These are phyloP conservation scores for Geranium rotundifolium DNA, from an alignment of 345 rosid species.

Conservation along the genomic window DNA sequence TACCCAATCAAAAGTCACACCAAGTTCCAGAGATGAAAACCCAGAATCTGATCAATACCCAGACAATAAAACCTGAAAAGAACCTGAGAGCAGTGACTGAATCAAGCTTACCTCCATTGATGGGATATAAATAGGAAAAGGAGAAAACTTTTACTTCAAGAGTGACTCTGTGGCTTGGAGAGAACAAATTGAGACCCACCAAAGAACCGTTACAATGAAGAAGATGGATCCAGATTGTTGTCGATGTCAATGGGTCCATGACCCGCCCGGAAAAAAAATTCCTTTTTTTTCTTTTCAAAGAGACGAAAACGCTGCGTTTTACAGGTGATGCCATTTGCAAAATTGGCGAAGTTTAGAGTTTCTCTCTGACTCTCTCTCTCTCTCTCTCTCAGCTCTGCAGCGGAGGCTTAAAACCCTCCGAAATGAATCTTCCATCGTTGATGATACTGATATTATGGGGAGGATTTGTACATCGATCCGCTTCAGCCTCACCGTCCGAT, in stretches of 20 bases:
- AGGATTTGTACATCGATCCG: slow-evolving; percentile 8
- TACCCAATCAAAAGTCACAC: no score
- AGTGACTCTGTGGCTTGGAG: no score
- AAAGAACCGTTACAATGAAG: not conserved
- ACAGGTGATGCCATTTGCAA: not conserved
- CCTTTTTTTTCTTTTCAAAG: no score
- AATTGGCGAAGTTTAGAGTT: not conserved
- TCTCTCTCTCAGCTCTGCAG: not conserved
- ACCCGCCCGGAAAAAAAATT: not conserved
- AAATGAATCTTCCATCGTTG: not conserved
- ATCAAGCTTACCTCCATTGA: no score
- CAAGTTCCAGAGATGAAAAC: no score
- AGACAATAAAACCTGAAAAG: no score
- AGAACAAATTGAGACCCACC: no score
- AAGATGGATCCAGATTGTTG: not conserved
- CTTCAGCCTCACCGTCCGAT: slow-evolving; percentile 19
- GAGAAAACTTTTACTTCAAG: no score
- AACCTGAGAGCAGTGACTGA: no score
- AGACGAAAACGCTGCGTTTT: not conserved
- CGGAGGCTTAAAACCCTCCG: not conserved
- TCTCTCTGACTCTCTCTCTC: not conserved
- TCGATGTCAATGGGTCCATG: no score
- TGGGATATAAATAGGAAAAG: no score
- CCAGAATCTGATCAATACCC: no score
- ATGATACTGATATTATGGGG: not conserved